These are phyloP conservation scores for Phytophthora constricta DNA, from an alignment of 352 stramenopile species.

Conservation along the genomic window DNA sequence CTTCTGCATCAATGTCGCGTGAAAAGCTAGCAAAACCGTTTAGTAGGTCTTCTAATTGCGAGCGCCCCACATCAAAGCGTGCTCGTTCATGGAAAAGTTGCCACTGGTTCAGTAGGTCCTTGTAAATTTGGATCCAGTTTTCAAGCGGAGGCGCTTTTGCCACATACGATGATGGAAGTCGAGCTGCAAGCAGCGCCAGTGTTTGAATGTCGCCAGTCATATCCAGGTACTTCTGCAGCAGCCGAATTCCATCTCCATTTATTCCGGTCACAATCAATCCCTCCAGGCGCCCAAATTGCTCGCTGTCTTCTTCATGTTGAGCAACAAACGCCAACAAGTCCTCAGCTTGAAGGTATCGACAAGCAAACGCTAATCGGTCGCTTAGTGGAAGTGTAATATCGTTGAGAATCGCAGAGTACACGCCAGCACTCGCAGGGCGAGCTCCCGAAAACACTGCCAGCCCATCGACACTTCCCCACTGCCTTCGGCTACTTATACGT, in stretches of 20 bases:
- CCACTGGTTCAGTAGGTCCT: slow-evolving; percentile 93
- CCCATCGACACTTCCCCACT: slow-evolving; percentile 73
- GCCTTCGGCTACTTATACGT: slow-evolving; percentile 42
- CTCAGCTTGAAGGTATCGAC: slow-evolving; percentile 84
- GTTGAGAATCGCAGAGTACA: slow-evolving; percentile 84
- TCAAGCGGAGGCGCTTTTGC: slow-evolving; percentile 65
- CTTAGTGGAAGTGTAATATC: slow-evolving; percentile 87
- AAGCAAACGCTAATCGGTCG: slow-evolving; percentile 93
- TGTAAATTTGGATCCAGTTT: slow-evolving; percentile 93
- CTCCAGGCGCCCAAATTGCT: slow-evolving; percentile 87
- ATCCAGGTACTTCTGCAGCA: slow-evolving; percentile 94
- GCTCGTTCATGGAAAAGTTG: slow-evolving; percentile 94
- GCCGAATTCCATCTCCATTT: slow-evolving; percentile 77
- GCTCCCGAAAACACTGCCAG: slow-evolving; percentile 45
- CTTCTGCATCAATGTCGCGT: slow-evolving; percentile 51
- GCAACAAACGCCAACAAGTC: slow-evolving; percentile 88
- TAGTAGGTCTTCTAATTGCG: slow-evolving; percentile 88
- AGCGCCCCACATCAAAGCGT: slow-evolving; percentile 92
- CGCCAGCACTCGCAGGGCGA: slow-evolving; percentile 39
- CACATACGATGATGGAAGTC: slow-evolving; percentile 60
- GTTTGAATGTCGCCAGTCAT: slow-evolving; percentile 92
- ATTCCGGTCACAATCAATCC: slow-evolving; percentile 92
- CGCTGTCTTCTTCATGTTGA: slow-evolving; percentile 81
- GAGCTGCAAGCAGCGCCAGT: slow-evolving; percentile 84
- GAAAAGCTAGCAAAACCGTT: slow-evolving; percentile 76